phyloP scores from a whole-genome alignment of 2,329 filamentous ascomycete genomes.

The Colletotrichum tropicicola region DNA sequence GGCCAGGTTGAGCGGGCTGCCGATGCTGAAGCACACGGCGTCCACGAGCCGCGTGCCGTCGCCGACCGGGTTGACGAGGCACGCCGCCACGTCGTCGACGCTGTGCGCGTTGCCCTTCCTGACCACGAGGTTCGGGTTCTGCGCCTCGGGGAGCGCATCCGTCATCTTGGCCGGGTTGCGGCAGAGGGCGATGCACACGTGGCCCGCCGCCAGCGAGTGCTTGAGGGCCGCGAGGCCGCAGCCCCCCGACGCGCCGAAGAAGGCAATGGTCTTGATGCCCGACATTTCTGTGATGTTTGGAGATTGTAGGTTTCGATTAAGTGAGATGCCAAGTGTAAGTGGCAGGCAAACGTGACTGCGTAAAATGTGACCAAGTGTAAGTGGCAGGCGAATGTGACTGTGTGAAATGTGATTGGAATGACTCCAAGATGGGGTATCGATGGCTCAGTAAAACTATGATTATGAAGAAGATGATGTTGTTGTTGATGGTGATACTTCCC shows the following conservation, averaged over 20 bases:
- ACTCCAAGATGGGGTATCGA: too few relatives aligned
- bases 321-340: not conserved
- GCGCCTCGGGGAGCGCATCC: constrained; percentile 38
- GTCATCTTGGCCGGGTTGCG: constrained; percentile 51
- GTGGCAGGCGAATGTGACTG: too few relatives aligned
- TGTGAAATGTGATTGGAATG: too few relatives aligned
- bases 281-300: constrained; percentile 18
- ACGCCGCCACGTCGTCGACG: constrained; percentile 40
- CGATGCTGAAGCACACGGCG: constrained; percentile 49
- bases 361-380: too few relatives aligned
- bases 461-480: too few relatives aligned
- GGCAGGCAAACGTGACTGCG: not conserved
- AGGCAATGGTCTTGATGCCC: constrained; percentile 38
- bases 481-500: too few relatives aligned
- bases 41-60: constrained; percentile 43
- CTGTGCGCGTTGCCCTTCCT: constrained; percentile 49
- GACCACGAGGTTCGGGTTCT: constrained; percentile 45
- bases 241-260: constrained; percentile 55
- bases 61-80: constrained; percentile 40
- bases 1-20: constrained; percentile 37
- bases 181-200: constrained; percentile 49
- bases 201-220: constrained; percentile 44
- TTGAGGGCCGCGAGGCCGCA: constrained; percentile 48
- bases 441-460: too few relatives aligned
- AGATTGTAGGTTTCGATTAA: not conserved